Evolutionary conservation across 176 grass and related monocot species (phyloP).

Genomic region (maize (Zea mays)): Zm-B73-REFERENCE-NAM-5.0 NC_050097.1:15687001-15687500

Average conservation of each 20-base stretch:
- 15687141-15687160: conserved; percentile 21
- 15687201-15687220: conserved; percentile 55
- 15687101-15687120: conserved; percentile 35
- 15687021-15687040: conserved; percentile 48
- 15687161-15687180: conserved; percentile 24
- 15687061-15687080: conserved; percentile 36
- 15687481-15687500: conserved; percentile 3
- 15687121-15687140: conserved; percentile 51
- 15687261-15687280: conserved; percentile 40
- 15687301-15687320: conserved; percentile 49
- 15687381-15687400: conserved; percentile 55
- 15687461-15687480: conserved; percentile 34
- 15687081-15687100: conserved; percentile 15
- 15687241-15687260: conserved; percentile 47
- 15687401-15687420: conserved; percentile 46
- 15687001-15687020: conserved; percentile 30
- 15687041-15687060: conserved; percentile 44
- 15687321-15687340: conserved; percentile 42
- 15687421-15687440: conserved; percentile 37
- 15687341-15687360: conserved; percentile 57
- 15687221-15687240: conserved; percentile 44
- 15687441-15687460: neutral
- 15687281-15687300: conserved; percentile 50
- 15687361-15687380: conserved; percentile 45
- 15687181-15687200: neutral